Evolutionary conservation across 805 yeast genomes (phyloP), one percentile per base, ranked within the genome.

Genomic region (Metschnikowia kofuensis): DNA sequence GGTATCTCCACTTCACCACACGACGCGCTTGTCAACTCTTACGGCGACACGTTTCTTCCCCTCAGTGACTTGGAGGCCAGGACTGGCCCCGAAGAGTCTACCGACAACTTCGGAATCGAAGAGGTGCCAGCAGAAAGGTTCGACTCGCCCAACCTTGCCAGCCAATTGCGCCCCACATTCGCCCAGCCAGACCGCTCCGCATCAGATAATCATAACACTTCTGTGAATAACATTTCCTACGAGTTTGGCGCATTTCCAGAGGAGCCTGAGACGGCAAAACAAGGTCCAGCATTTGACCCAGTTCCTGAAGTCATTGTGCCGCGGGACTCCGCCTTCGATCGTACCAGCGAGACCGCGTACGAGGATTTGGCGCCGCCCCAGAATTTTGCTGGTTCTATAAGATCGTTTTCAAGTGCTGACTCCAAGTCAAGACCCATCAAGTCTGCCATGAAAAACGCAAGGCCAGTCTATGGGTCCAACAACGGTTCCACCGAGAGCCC

Each of bases 371-470:
- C 35, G 4, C 52, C 58, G 6, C 55, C 55, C 11, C 45, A 44
- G 21, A 52, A 47, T n/a, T 56, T 56, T 2, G 61, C 64, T 6
- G 66, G 72, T 2, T 70, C 76, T 2, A 50, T 68, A 26, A 50
- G 62, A 36, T 70, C 72, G 0, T 58, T 13, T 49, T 50, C 57
- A 28, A 63, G 66, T 44, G 48, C 57, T 32, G 74, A 70, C 27
- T 54, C 67, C 6, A 56, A 59, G 6, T 55, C 62, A 5, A 55
- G 51, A 11, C 56, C 65, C 12, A 57, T 60, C 56, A 72, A 77
- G 68, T 78, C 83, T 1, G 84, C 80, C 14, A 68, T 80, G 72
- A 80, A 80, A 47, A 64, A 62, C 45, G 60, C 74, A 1, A 51
- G 58, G 9, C 59, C 70, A 5, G 56, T 60, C 35, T 59, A 58